Evolutionary conservation across 768 basidiomycete species (phyloP).

Genomic region (Botryobasidium botryosum): DNA sequence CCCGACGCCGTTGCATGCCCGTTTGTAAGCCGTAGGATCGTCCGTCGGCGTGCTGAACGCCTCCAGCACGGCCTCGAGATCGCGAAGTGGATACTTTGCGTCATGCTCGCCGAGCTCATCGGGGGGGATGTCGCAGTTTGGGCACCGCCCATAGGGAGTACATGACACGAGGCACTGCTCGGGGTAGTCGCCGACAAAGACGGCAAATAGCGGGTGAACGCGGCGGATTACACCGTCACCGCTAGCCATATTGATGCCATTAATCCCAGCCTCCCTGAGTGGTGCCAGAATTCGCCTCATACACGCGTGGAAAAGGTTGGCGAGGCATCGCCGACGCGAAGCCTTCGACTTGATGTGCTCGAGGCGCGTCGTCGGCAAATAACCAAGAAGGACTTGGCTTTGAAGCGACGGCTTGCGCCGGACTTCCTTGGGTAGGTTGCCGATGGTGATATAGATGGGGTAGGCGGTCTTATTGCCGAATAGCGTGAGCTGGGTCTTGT

Average conservation of each 20-base stretch:
- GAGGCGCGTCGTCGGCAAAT: conserved; percentile 20
- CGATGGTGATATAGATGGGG: conserved; percentile 30
- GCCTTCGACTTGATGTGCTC: background rate
- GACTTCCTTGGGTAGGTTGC: conserved; percentile 27
- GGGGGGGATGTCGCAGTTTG: background rate
- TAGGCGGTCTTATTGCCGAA: conserved; percentile 27
- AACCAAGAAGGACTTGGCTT: conserved; percentile 24
- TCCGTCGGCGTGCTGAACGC: background rate
- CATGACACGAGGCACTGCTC: conserved; percentile 6
- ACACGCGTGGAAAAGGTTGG: conserved; percentile 5
- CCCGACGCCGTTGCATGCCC: background rate
- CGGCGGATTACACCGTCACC: conserved; percentile 1
- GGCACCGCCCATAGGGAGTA: background rate
- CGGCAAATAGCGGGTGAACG: conserved; percentile 7
- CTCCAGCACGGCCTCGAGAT: background rate
- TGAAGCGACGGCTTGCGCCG: conserved; percentile 22
- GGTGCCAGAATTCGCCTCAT: conserved; percentile 1
- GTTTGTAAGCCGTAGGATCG: background rate
- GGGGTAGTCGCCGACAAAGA: conserved; percentile 9
- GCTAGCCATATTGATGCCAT: no score
- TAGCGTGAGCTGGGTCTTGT: no score
- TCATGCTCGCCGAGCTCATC: background rate
- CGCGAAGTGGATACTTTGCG: no score
- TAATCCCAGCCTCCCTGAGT: background rate
- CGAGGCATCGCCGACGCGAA: background rate